phyloP scores from a whole-genome alignment of 2,329 filamentous ascomycete species.

The Colletotrichum sp. region DNA sequence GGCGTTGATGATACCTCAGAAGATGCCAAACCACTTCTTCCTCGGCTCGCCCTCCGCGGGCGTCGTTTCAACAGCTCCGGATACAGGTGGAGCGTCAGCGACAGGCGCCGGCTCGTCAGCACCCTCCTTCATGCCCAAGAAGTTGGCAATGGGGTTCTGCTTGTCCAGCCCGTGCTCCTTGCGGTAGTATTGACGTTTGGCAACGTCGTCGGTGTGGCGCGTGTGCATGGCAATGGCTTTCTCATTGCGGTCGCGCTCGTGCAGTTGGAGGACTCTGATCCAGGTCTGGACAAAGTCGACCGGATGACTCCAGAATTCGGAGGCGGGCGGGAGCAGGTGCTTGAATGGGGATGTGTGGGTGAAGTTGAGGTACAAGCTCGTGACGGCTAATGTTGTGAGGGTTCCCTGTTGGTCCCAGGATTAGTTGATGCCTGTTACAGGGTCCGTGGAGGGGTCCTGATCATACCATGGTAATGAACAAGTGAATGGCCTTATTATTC shows the following conservation, averaged over 20 bases:
- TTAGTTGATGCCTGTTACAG: background rate
- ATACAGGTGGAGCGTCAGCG: conserved; percentile 23
- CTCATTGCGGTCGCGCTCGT: conserved; percentile 73
- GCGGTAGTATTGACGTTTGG: conserved; percentile 85
- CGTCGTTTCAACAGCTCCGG: background rate
- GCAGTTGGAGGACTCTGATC: conserved; percentile 76
- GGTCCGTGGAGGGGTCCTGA: background rate
- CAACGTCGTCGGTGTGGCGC: conserved; percentile 80
- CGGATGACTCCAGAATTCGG: conserved; percentile 73
- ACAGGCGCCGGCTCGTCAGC: conserved; percentile 38
- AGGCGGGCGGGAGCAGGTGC: conserved; percentile 76
- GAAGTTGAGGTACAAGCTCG: conserved; percentile 82
- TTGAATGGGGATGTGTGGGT: conserved; percentile 77
- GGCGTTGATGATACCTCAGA: conserved; percentile 48
- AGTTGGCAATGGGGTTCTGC: conserved; percentile 57
- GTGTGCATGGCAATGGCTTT: conserved; percentile 75
- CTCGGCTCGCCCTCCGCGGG: conserved; percentile 33
- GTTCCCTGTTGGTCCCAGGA: conserved; percentile 56
- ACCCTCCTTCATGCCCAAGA: conserved; percentile 41
- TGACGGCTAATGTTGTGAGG: conserved; percentile 70
- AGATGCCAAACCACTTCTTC: conserved; percentile 88
- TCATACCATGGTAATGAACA: conserved; percentile 82
- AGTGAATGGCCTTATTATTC: conserved; percentile 76
- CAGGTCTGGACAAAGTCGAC: conserved; percentile 69
- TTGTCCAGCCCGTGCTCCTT: conserved; percentile 83